These are phyloP conservation scores for Capronia epimyces DNA, from an alignment of 2,329 filamentous ascomycete genomes.

Conservation along the genomic window DNA sequence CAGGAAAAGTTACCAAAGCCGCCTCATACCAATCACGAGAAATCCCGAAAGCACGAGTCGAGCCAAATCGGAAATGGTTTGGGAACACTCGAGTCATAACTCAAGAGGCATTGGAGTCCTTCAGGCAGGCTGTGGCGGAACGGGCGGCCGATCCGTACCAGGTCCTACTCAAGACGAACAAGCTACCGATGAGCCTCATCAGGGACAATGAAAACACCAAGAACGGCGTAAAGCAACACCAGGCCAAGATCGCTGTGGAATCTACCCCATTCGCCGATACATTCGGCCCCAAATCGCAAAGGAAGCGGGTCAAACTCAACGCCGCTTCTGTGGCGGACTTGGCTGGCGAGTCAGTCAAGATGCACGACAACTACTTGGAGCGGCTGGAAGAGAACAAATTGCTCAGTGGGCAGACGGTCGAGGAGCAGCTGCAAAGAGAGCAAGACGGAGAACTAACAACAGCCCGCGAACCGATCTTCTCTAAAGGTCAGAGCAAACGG, in stretches of 20 bases:
- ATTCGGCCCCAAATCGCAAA: conserved; percentile 87
- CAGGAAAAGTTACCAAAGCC: conserved; percentile 77
- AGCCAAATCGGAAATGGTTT: conserved; percentile 98
- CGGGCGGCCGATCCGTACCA: conserved; percentile 85
- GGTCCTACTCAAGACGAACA: conserved; percentile 93
- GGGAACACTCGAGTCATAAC: conserved; percentile 86
- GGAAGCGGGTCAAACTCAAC: conserved; percentile 85
- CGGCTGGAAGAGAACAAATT: conserved; percentile 72
- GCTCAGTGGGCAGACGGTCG: conserved; percentile 58
- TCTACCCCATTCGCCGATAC: conserved; percentile 78
- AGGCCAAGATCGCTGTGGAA: conserved; percentile 90
- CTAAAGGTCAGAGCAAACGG: conserved; percentile 88
- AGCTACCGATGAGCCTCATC: conserved; percentile 92
- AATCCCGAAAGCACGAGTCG: conserved; percentile 74
- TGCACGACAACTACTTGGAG: conserved; percentile 75
- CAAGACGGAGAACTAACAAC: conserved; percentile 51
- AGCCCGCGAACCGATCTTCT: conserved; percentile 81
- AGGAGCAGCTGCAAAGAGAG: conserved; percentile 48
- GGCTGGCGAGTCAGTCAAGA: conserved; percentile 70
- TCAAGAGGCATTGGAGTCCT: conserved; percentile 78
- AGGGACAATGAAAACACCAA: conserved; percentile 64
- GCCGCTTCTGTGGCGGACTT: conserved; percentile 78
- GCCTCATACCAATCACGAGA: conserved; percentile 80
- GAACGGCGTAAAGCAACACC: conserved; percentile 85
- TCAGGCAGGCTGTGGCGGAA: conserved; percentile 87